Conservation (phyloP, 2,329 filamentous ascomycete species). For the Penicillium sp. region DNA sequence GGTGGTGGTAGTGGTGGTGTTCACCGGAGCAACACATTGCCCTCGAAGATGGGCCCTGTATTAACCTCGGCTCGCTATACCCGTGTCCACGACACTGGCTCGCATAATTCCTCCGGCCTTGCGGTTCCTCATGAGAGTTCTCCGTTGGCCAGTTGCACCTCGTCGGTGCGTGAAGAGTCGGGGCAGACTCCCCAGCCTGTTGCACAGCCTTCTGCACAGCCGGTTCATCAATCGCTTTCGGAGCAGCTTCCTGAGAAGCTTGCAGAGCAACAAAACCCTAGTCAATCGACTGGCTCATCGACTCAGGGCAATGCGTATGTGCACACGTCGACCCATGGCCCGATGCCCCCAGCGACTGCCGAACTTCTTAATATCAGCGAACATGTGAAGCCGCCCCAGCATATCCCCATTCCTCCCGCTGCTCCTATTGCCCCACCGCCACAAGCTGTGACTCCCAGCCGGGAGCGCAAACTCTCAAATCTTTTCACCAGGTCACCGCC, state of each 20-base stretch:
- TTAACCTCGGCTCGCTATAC: slow-evolving; percentile 65
- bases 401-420: slow-evolving; percentile 47
- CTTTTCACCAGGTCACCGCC: slow-evolving; percentile 67
- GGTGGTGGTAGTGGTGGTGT: slow-evolving; percentile 56
- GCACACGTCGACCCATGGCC: slow-evolving; percentile 35
- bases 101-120: slow-evolving; percentile 43
- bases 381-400: slow-evolving; percentile 32
- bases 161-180: slow-evolving; percentile 22
- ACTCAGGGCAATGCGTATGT: slow-evolving; percentile 25
- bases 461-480: slow-evolving; percentile 64
- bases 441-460: slow-evolving; percentile 54
- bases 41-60: slow-evolving; percentile 80
- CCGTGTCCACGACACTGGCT: slow-evolving; percentile 50
- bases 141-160: slow-evolving; percentile 30
- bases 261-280: slow-evolving; percentile 8
- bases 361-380: slow-evolving; percentile 18
- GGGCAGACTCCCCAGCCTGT: background rate
- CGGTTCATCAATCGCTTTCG: background rate
- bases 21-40: slow-evolving; percentile 85
- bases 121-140: slow-evolving; percentile 31
- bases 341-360: slow-evolving; percentile 24
- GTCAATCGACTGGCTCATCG: slow-evolving; percentile 12
- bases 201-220: background rate
- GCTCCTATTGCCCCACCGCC: slow-evolving; percentile 35
- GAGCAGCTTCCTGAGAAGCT: background rate